These are phyloP conservation scores for Citrus hindsii DNA, from an alignment of 345 rosid species.

Conservation along the genomic window DNA sequence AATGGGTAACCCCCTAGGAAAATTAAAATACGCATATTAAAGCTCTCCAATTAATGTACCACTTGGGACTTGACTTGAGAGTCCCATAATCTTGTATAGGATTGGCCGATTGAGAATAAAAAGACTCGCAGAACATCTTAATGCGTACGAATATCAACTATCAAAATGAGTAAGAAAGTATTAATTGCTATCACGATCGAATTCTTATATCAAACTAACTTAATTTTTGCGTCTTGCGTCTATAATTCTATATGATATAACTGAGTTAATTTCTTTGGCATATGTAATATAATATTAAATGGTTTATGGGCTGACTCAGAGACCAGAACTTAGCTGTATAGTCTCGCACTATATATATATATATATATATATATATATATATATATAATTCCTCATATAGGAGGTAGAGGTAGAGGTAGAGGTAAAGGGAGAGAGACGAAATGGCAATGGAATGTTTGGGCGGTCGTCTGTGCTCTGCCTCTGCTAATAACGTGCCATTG, in stretches of 20 bases:
- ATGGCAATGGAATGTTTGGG: conserved; percentile 35
- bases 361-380: too few relatives aligned
- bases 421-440: neutral
- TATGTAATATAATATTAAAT: neutral
- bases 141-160: neutral
- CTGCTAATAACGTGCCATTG: conserved; percentile 55
- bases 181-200: too few relatives aligned
- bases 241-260: too few relatives aligned
- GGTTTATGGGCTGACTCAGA: neutral
- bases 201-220: too few relatives aligned
- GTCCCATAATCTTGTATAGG: neutral
- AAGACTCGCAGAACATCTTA: neutral
- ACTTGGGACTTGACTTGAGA: neutral
- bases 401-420: neutral
- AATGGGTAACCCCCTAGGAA: too few relatives aligned
- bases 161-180: neutral
- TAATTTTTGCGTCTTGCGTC: too few relatives aligned
- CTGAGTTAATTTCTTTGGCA: too few relatives aligned
- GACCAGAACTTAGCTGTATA: neutral
- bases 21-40: too few relatives aligned
- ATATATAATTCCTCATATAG: too few relatives aligned
- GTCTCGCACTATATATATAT: neutral
- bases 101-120: neutral
- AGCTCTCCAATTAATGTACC: too few relatives aligned
- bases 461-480: conserved; percentile 36